These are phyloP conservation scores for Diutina mesorugosa DNA, from an alignment of 1,139 yeast species.

Conservation along the genomic window DNA sequence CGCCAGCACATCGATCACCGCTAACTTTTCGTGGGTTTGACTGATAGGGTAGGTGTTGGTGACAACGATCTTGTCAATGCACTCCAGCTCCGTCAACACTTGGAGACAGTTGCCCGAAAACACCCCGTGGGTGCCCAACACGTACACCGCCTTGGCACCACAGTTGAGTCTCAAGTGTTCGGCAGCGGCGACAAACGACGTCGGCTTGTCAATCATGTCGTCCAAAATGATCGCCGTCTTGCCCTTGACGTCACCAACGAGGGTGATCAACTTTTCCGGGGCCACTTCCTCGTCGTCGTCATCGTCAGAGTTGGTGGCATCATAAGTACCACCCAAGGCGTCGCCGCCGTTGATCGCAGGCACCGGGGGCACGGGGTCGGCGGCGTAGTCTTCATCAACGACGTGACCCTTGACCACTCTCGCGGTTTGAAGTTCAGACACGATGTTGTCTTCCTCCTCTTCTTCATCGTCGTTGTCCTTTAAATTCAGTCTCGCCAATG, in stretches of 20 bases:
- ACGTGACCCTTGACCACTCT: conserved; percentile 95
- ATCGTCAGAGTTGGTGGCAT: conserved; percentile 70
- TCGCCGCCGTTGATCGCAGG: conserved; percentile 11
- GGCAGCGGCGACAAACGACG: conserved; percentile 91
- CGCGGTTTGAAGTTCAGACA: conserved; percentile 87
- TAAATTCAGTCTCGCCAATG: conserved; percentile 17
- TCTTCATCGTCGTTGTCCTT: conserved; percentile 34
- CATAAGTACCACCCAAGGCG: conserved; percentile 77
- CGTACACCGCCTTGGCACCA: conserved; percentile 85
- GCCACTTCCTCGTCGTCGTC: conserved; percentile 59
- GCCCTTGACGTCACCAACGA: conserved; percentile 90
- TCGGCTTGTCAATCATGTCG: conserved; percentile 94
- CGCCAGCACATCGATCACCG: conserved; percentile 85
- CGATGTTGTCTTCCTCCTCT: conserved; percentile 54
- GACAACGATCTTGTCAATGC: conserved; percentile 81
- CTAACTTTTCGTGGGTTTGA: conserved; percentile 47
- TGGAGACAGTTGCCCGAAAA: conserved; percentile 83
- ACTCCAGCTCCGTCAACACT: conserved; percentile 60
- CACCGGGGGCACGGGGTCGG: not conserved
- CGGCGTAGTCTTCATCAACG: conserved; percentile 67
- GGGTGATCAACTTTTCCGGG: conserved; percentile 83
- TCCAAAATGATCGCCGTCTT: conserved; percentile 89
- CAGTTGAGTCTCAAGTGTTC: conserved; percentile 91
- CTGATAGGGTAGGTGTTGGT: conserved; percentile 93
- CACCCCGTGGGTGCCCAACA: conserved; percentile 92